Evolutionary conservation across 2,329 filamentous ascomycete species (phyloP).

Genomic region (Leptographium radiaticola): DNA sequence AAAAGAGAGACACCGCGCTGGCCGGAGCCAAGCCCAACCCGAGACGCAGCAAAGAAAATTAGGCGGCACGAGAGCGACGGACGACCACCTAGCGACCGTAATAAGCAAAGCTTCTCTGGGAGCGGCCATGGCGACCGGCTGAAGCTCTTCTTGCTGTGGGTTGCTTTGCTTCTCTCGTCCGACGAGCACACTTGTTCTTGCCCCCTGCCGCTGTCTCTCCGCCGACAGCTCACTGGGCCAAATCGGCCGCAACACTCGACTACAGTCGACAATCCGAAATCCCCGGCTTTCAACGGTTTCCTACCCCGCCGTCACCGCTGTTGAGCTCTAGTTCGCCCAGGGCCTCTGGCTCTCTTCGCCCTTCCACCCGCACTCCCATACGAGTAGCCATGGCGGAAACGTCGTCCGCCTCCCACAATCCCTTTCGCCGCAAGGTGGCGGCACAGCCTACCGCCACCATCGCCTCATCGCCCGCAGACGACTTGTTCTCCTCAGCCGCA

Average conservation of each 20-base stretch:
- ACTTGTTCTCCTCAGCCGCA: slow-evolving; percentile 9
- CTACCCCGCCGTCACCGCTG: background rate
- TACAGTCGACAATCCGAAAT: no score
- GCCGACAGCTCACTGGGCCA: background rate
- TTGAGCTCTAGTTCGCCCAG: background rate
- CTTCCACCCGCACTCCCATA: slow-evolving; percentile 1
- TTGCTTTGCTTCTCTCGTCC: background rate
- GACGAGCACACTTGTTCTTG: background rate
- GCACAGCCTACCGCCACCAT: background rate
- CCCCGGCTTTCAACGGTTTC: background rate
- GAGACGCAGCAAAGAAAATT: background rate
- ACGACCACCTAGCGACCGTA: background rate
- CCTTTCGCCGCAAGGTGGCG: slow-evolving; percentile 33
- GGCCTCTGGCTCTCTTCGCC: background rate
- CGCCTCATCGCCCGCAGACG: slow-evolving; percentile 12
- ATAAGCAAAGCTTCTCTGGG: background rate
- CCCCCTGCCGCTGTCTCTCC: background rate
- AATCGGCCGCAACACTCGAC: background rate
- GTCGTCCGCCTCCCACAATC: slow-evolving; percentile 33
- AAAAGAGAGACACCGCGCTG: background rate
- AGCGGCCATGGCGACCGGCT: slow-evolving; percentile 3
- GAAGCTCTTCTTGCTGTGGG: background rate
- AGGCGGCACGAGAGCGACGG: background rate
- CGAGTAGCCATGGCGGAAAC: slow-evolving; percentile 20
- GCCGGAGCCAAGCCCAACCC: background rate